These are phyloP conservation scores for Akanthomyces dipterigenus DNA, from an alignment of 2,329 filamentous ascomycete species.

Conservation along the genomic window DNA sequence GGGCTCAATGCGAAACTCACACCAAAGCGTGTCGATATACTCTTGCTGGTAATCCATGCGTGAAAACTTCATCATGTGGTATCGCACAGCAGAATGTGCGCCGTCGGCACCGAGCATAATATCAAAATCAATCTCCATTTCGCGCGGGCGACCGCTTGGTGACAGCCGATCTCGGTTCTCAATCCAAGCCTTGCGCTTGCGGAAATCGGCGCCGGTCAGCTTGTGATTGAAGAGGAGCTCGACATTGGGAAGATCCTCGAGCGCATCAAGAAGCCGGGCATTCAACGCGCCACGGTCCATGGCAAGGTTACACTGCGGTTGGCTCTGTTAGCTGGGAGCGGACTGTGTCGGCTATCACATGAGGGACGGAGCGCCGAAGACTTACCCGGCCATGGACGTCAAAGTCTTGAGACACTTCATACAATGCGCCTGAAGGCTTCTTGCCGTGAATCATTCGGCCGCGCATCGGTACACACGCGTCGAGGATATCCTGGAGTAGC, in stretches of 20 bases:
- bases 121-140: slow-evolving; percentile 83
- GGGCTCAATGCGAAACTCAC: slow-evolving; percentile 79
- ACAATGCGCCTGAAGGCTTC: slow-evolving; percentile 56
- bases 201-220: slow-evolving; percentile 82
- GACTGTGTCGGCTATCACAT: neutral
- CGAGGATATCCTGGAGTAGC: slow-evolving; percentile 68
- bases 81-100: slow-evolving; percentile 84
- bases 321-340: neutral
- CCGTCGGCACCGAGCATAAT: slow-evolving; percentile 92
- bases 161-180: slow-evolving; percentile 45
- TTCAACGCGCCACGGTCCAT: slow-evolving; percentile 82
- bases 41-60: slow-evolving; percentile 87
- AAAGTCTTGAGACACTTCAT: slow-evolving; percentile 81
- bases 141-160: slow-evolving; percentile 44
- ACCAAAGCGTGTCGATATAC: slow-evolving; percentile 97
- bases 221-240: slow-evolving; percentile 91
- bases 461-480: slow-evolving; percentile 81
- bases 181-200: slow-evolving; percentile 76
- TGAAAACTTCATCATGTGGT: slow-evolving; percentile 92
- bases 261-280: slow-evolving; percentile 71
- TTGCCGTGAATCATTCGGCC: slow-evolving; percentile 92
- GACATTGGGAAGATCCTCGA: slow-evolving; percentile 82
- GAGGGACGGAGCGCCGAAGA: slow-evolving; percentile 1
- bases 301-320: slow-evolving; percentile 66
- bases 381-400: slow-evolving; percentile 79